These are phyloP conservation scores for Schizochytrium sp. DNA, from an alignment of 108 stramenopile genomes.

Conservation along the genomic window DNA sequence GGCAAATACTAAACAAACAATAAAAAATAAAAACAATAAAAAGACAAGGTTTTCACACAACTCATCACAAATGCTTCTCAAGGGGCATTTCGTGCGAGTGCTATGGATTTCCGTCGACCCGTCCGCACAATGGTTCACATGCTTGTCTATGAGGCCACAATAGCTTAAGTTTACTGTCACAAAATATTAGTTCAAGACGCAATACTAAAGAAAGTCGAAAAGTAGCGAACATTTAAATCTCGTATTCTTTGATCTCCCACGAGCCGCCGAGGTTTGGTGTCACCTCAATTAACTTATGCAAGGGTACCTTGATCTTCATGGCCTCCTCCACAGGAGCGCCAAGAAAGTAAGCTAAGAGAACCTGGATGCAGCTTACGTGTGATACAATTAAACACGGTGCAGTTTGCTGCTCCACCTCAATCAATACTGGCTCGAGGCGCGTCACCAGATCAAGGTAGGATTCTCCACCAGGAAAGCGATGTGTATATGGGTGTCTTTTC, in stretches of 20 bases:
- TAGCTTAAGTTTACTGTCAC: too few relatives aligned
- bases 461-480: constrained; percentile 91
- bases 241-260: constrained; percentile 56
- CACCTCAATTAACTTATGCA: constrained; percentile 88
- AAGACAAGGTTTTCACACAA: too few relatives aligned
- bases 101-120: too few relatives aligned
- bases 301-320: constrained; percentile 85
- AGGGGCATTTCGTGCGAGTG: too few relatives aligned
- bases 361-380: constrained; percentile 88
- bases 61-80: too few relatives aligned
- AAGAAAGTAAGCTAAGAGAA: constrained; percentile 87
- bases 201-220: too few relatives aligned
- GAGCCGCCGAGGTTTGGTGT: constrained; percentile 73
- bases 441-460: constrained; percentile 85
- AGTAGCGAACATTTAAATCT: background rate
- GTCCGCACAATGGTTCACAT: too few relatives aligned
- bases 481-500: constrained; percentile 81
- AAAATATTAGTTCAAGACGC: too few relatives aligned
- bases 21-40: too few relatives aligned
- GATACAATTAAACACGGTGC: constrained; percentile 86
- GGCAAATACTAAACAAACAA: too few relatives aligned
- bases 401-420: constrained; percentile 90
- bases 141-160: too few relatives aligned
- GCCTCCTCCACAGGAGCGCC: constrained; percentile 82
- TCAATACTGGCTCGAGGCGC: constrained; percentile 83